Percentiles rank a stretch among this genome's conserved stretches.
phyloP scores from a whole-genome alignment of 1,284 basidiomycete species.

The Sanghuangporus weigelae region DNA sequence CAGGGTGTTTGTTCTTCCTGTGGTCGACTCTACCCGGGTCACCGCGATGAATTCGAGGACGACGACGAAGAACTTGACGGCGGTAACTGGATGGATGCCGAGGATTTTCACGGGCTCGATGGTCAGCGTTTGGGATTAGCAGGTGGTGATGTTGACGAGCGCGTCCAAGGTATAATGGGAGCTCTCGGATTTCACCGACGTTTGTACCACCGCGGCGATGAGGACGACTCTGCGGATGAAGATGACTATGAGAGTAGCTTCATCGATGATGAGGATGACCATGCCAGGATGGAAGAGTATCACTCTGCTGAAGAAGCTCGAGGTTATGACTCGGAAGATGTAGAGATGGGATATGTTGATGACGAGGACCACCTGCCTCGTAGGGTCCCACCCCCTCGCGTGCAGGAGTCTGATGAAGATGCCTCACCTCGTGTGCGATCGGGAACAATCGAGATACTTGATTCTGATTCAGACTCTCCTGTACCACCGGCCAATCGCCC shows the following conservation, averaged over 20 bases:
- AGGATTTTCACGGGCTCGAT: slow-evolving; percentile 33
- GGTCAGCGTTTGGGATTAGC: slow-evolving; percentile 31
- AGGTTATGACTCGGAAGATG: neutral
- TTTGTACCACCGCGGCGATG: neutral
- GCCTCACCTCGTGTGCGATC: neutral
- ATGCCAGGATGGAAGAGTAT: slow-evolving; percentile 4
- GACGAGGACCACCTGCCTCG: neutral
- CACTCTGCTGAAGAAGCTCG: slow-evolving; percentile 8
- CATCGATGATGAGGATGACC: slow-evolving; percentile 26
- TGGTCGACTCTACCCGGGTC: slow-evolving; percentile 50
- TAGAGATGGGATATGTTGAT: neutral
- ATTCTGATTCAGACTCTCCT: slow-evolving; percentile 1
- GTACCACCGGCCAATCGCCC: neutral
- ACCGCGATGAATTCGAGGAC: slow-evolving; percentile 24
- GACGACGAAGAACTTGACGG: slow-evolving; percentile 30
- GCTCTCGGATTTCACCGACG: neutral
- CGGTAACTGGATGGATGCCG: slow-evolving; percentile 31
- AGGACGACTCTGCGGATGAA: slow-evolving; percentile 19
- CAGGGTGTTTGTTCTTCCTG: slow-evolving; percentile 57
- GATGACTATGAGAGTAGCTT: slow-evolving; percentile 33
- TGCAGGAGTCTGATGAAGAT: neutral
- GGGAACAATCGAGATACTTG: neutral
- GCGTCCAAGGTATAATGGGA: slow-evolving; percentile 1
- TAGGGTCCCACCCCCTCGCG: neutral
- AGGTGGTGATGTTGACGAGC: slow-evolving; percentile 27